phyloP scores from a whole-genome alignment of 1,284 basidiomycete species.

The Rhodotorula sp. region DNA sequence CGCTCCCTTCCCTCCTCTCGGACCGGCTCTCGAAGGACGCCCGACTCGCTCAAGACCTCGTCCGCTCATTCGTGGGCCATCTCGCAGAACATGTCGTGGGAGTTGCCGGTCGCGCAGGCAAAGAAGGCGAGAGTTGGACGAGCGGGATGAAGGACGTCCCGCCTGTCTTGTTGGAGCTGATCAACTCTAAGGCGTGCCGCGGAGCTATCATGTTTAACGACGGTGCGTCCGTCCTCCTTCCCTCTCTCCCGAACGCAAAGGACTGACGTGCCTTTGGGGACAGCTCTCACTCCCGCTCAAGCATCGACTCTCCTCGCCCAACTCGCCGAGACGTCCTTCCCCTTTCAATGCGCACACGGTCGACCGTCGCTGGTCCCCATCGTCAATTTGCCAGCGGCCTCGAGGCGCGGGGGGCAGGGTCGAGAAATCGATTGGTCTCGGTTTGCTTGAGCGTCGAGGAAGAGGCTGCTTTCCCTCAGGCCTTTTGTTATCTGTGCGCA shows the following conservation, averaged over 20 bases:
- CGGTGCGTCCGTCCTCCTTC: slow-evolving; percentile 7
- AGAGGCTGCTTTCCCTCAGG: neutral
- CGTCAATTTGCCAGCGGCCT: slow-evolving; percentile 37
- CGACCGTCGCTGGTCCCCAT: slow-evolving; percentile 52
- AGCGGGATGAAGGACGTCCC: slow-evolving; percentile 74
- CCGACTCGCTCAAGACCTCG: slow-evolving; percentile 44
- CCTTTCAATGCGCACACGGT: slow-evolving; percentile 94
- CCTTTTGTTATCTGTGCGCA: neutral
- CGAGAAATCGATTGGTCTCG: slow-evolving; percentile 8
- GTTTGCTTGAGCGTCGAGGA: neutral
- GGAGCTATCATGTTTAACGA: slow-evolving; percentile 98
- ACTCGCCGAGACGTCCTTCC: slow-evolving; percentile 69
- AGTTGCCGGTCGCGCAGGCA: neutral
- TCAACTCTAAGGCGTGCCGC: slow-evolving; percentile 90
- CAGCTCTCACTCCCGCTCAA: slow-evolving; percentile 61
- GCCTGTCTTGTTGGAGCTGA: slow-evolving; percentile 68
- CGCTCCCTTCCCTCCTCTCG: slow-evolving; percentile 47
- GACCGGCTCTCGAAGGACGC: slow-evolving; percentile 43
- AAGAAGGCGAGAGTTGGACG: slow-evolving; percentile 60
- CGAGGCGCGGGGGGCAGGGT: neutral
- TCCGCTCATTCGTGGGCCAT: slow-evolving; percentile 33
- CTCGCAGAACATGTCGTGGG: neutral
- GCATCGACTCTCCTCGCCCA: slow-evolving; percentile 66
- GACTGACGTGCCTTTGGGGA: neutral
- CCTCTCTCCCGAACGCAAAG: too few relatives aligned